These are phyloP conservation scores for Fusarium zealandicum DNA, from an alignment of 2,329 filamentous ascomycete genomes.

Conservation along the genomic window DNA sequence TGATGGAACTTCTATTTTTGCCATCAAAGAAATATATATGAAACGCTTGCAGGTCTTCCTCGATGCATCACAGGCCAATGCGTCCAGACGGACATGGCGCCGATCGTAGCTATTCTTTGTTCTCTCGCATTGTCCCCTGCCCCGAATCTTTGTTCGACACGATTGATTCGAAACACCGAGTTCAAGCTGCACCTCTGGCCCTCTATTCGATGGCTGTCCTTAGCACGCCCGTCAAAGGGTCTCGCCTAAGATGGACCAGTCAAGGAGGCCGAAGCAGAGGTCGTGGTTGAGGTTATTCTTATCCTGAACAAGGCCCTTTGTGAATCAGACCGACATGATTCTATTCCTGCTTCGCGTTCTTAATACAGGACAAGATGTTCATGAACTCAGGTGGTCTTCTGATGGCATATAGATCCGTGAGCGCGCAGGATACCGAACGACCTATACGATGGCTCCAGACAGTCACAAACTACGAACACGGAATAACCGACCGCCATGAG, in stretches of 20 bases:
- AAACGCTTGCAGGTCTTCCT: background rate
- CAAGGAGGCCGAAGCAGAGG: slow-evolving; percentile 5
- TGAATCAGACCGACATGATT: slow-evolving; percentile 3
- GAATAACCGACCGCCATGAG: slow-evolving; percentile 4
- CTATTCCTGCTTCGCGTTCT: slow-evolving; percentile 19
- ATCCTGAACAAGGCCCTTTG: slow-evolving; percentile 18
- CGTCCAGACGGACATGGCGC: background rate
- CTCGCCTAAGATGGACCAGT: slow-evolving; percentile 4
- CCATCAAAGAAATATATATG: slow-evolving; percentile 18
- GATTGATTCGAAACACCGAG: slow-evolving; percentile 1
- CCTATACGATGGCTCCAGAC: slow-evolving; percentile 8
- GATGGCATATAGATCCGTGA: slow-evolving; percentile 7
- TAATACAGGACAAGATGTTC: background rate
- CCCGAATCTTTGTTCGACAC: slow-evolving; percentile 17
- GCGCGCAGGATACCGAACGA: background rate
- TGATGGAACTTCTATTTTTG: slow-evolving; percentile 20
- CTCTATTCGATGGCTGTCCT: too few relatives aligned
- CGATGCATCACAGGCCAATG: slow-evolving; percentile 7
- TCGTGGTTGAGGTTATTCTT: background rate
- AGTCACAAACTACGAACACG: slow-evolving; percentile 12
- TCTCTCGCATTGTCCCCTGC: background rate
- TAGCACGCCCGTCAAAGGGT: background rate
- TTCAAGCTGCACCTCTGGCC: too few relatives aligned
- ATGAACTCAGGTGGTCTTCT: background rate
- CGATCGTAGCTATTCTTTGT: slow-evolving; percentile 18